Percentiles rank a stretch among this genome's conserved stretches.
These are phyloP conservation scores for Abrus pulchellus DNA, from an alignment of 306 rosid species.

Conservation along the genomic window DNA sequence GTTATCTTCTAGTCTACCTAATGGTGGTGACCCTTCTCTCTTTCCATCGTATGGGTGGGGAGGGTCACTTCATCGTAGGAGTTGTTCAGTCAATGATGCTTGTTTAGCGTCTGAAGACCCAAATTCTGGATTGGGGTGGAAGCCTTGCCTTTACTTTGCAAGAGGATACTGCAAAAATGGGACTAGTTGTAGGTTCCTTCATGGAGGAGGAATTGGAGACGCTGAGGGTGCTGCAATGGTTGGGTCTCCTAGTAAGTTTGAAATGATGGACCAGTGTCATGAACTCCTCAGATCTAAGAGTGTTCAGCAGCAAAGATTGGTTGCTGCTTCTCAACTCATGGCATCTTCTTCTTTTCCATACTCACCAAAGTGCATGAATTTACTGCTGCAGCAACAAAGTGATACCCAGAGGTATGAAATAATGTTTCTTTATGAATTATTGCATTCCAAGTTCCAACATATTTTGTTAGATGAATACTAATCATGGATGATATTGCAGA, in stretches of 20 bases:
- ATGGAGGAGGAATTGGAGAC: slow-evolving; percentile 61
- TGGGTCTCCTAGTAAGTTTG: slow-evolving; percentile 83
- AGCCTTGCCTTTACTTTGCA: slow-evolving; percentile 93
- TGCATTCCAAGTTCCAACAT: neutral
- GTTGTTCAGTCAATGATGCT: slow-evolving; percentile 86
- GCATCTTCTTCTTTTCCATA: slow-evolving; percentile 73
- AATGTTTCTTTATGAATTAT: neutral
- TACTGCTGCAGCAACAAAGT: slow-evolving; percentile 70
- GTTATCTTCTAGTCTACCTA: slow-evolving; percentile 70
- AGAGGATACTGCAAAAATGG: slow-evolving; percentile 98
- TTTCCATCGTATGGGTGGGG: slow-evolving; percentile 70
- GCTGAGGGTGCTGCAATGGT: slow-evolving; percentile 55
- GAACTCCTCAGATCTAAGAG: slow-evolving; percentile 89
- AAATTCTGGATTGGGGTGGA: slow-evolving; percentile 90
- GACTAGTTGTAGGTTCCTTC: slow-evolving; percentile 87
- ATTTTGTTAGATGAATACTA: neutral
- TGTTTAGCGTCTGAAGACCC: slow-evolving; percentile 79
- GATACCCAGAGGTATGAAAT: slow-evolving; percentile 77
- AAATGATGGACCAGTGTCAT: slow-evolving; percentile 85
- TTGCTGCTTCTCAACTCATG: slow-evolving; percentile 91
- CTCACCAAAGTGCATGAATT: slow-evolving; percentile 81
- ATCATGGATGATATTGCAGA: slow-evolving; percentile 48
- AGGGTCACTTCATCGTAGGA: slow-evolving; percentile 74
- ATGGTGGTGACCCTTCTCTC: slow-evolving; percentile 49
- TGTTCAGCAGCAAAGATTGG: slow-evolving; percentile 79